Conservation (phyloP, 139 green algal species). For the Chlamydomonas schloesseri region DNA sequence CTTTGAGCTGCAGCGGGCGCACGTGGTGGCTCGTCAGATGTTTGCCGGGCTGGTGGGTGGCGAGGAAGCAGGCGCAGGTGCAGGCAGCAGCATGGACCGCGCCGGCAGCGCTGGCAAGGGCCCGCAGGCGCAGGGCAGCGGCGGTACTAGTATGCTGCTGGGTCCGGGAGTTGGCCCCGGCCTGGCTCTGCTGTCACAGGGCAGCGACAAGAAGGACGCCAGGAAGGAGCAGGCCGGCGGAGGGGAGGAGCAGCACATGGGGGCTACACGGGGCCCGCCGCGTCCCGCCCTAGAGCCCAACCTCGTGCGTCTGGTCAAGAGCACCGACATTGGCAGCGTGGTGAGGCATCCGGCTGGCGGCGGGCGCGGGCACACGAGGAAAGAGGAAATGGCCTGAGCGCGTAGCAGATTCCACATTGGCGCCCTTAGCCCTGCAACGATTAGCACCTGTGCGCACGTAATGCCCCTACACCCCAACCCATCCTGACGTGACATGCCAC, state of each 20-base stretch:
- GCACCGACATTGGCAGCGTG: conserved; percentile 35
- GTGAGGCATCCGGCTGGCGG: too few species aligned
- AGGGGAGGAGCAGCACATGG: too few species aligned
- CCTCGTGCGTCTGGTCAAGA: conserved; percentile 14
- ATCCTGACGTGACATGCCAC: too few species aligned
- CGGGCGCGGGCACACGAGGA: too few species aligned
- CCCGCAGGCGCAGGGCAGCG: background rate
- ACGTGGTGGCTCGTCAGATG: background rate
- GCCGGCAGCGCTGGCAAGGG: background rate
- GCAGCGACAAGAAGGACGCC: too few species aligned
- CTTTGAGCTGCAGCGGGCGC: conserved; percentile 22
- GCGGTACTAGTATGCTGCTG: background rate
- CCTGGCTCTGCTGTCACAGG: conserved; percentile 1
- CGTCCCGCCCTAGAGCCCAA: conserved; percentile 20
- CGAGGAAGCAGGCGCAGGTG: background rate
- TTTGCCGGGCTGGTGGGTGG: background rate
- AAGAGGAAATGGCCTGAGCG: too few species aligned
- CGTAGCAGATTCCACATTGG: too few species aligned
- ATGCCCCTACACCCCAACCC: too few species aligned
- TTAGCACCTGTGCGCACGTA: too few species aligned
- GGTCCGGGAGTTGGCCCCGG: background rate
- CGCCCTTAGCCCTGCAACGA: too few species aligned
- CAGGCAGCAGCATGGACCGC: background rate
- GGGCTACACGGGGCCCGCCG: background rate
- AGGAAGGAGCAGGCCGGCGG: too few species aligned